Evolutionary conservation across 2,329 filamentous ascomycete genomes (phyloP), one percentile per base, ranked within the genome.

Genomic region (Colletotrichum lini): DNA sequence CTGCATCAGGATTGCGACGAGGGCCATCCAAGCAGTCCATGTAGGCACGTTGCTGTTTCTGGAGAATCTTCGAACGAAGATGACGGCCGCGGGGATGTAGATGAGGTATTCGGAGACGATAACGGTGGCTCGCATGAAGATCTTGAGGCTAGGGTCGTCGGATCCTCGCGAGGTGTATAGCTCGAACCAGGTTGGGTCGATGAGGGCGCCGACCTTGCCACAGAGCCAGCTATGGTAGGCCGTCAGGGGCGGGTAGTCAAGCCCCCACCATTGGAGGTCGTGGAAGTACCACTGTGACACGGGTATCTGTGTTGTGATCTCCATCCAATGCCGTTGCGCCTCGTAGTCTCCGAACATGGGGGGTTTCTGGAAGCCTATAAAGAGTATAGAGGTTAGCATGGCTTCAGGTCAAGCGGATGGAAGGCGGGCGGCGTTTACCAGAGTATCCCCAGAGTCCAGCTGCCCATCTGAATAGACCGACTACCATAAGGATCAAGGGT

Each of bases 261-360:
- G 88, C 0, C 97, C 97, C 96, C 96, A 99, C 92, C 96, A 99
- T 78, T 96, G 88, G 54, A 98, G 86, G 80, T 99, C 95, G 81
- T 99, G 94, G 79, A 97, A 98, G 82, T 99, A 99, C 96, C 97
- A 99, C 81, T 96, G 93, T 13, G 94, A 96, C 47, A 97, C 87
- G 16, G 96, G 96, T 2, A 99, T 86, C 71, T 98, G 90, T 10
- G 90, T 93, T 2, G 96, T 98, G 74, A 99, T 87, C 79, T 99
- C 96, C 95, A 99, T 98, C 96, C 96, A 99, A 82, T 99, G 96
- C 76, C 96, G 87, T 81, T 99, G 96, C 4, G 97, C 96, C 84
- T 99, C 96, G 83, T 98, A 99, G 82, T 99, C 96, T 75, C 96
- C 96, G 79, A 95, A 93, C 91, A 98, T 95, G 7, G 96, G 96